A percentile compares a stretch with the other conserved stretches of the same genome.
These are phyloP conservation scores for Sarocladium oryzae DNA, from an alignment of 2,329 filamentous ascomycete genomes.

Conservation along the genomic window DNA sequence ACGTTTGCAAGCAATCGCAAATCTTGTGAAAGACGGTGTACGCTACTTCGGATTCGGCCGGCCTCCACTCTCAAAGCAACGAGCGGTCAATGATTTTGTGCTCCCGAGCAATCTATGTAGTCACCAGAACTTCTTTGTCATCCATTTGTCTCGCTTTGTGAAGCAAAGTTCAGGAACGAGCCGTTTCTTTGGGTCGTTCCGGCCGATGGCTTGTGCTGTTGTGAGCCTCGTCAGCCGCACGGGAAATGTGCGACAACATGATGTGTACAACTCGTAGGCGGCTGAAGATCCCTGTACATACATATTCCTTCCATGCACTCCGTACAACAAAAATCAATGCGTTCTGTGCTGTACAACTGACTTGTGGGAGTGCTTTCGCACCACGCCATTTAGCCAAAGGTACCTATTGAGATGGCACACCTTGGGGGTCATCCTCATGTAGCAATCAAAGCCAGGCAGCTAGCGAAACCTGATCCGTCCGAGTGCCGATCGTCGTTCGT, in stretches of 20 bases:
- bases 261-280: too few relatives aligned
- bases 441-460: not conserved
- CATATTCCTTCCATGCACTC: too few relatives aligned
- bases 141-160: not conserved
- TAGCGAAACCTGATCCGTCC: not conserved
- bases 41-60: not conserved
- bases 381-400: too few relatives aligned
- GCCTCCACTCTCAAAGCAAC: not conserved
- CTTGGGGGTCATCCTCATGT: not conserved
- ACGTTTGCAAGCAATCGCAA: not conserved
- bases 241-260: too few relatives aligned
- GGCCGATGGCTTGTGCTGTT: not conserved
- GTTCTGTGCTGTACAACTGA: too few relatives aligned
- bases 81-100: conserved; percentile 2
- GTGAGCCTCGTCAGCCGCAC: too few relatives aligned
- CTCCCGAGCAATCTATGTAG: not conserved
- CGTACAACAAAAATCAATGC: too few relatives aligned
- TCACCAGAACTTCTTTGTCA: not conserved
- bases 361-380: too few relatives aligned
- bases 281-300: too few relatives aligned
- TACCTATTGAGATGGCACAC: not conserved
- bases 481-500: not conserved
- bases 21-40: not conserved
- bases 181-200: not conserved
- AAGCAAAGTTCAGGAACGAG: not conserved